These are phyloP conservation scores for Aspergillus amoenus DNA, from an alignment of 2,329 filamentous ascomycete genomes.

Conservation along the genomic window DNA sequence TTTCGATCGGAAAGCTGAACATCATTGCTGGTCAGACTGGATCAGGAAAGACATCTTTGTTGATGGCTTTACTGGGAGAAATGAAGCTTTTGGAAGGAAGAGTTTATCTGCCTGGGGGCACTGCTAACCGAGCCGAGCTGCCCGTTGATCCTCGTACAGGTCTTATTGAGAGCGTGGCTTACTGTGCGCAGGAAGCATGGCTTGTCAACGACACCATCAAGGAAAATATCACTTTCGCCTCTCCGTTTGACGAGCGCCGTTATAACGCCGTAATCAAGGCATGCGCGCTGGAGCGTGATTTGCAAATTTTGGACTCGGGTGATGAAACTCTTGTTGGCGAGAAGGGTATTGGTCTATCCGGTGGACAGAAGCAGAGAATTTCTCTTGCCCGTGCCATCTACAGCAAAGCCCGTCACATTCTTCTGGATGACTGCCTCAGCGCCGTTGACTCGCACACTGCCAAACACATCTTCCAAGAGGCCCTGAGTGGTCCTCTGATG, in stretches of 20 bases:
- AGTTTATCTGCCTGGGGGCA: constrained; percentile 81
- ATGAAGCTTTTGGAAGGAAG: constrained; percentile 83
- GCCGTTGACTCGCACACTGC: constrained; percentile 97
- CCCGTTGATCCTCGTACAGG: constrained; percentile 78
- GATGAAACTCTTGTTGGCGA: constrained; percentile 94
- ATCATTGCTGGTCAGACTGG: constrained; percentile 91
- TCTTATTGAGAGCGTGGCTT: constrained; percentile 87
- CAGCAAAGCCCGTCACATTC: constrained; percentile 83
- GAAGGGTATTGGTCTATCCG: constrained; percentile 94
- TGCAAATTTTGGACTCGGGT: constrained; percentile 87
- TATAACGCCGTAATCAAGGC: constrained; percentile 88
- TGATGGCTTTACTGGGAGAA: constrained; percentile 95
- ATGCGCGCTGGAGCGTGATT: constrained; percentile 85
- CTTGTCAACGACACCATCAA: constrained; percentile 93
- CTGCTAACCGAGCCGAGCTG: constrained; percentile 76
- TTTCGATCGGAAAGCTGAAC: constrained; percentile 82
- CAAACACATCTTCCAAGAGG: constrained; percentile 96
- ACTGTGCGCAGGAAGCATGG: constrained; percentile 96
- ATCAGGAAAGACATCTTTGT: constrained; percentile 89
- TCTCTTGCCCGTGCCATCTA: constrained; percentile 97
- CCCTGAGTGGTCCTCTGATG: constrained; percentile 88
- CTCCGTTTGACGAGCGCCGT: constrained; percentile 73
- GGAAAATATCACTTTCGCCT: constrained; percentile 91
- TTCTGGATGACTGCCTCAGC: constrained; percentile 93
- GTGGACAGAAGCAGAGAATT: constrained; percentile 96